These are phyloP conservation scores for Calophaca sinica DNA, from an alignment of 306 rosid genomes.

Conservation along the genomic window DNA sequence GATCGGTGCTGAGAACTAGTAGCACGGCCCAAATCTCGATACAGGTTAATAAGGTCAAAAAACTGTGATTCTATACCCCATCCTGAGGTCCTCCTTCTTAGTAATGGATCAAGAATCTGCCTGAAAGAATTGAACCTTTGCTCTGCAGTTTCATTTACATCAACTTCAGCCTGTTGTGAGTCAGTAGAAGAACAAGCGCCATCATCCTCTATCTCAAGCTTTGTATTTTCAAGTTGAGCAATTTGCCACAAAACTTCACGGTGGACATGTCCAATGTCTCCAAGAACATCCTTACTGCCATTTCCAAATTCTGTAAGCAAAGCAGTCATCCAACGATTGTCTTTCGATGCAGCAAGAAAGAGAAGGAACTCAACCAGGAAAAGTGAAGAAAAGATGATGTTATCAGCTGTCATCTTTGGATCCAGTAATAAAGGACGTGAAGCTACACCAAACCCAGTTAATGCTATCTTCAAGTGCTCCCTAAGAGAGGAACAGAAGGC, in stretches of 20 bases:
- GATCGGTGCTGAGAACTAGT: conserved; percentile 70
- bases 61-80: conserved; percentile 96
- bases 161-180: conserved; percentile 69
- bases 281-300: conserved; percentile 86
- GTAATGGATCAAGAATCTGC: conserved; percentile 90
- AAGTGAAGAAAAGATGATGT: conserved; percentile 69
- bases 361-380: conserved; percentile 90
- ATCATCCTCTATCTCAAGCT: conserved; percentile 74
- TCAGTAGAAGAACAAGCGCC: conserved; percentile 67
- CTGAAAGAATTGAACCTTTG: conserved; percentile 91
- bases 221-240: conserved; percentile 82
- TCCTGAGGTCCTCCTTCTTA: conserved; percentile 87
- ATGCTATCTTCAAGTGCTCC: conserved; percentile 79
- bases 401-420: conserved; percentile 72
- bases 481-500: conserved; percentile 89
- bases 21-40: conserved; percentile 89
- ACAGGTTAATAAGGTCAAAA: conserved; percentile 86
- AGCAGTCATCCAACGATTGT: conserved; percentile 92
- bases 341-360: conserved; percentile 96
- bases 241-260: conserved; percentile 93
- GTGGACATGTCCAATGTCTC: conserved; percentile 83
- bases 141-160: conserved; percentile 77
- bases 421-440: conserved; percentile 75
- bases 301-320: conserved; percentile 89
- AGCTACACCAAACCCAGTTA: conserved; percentile 66